Evolutionary conservation across 1,284 basidiomycete genomes (phyloP).

Genomic region (Austroboletus niveus): DNA sequence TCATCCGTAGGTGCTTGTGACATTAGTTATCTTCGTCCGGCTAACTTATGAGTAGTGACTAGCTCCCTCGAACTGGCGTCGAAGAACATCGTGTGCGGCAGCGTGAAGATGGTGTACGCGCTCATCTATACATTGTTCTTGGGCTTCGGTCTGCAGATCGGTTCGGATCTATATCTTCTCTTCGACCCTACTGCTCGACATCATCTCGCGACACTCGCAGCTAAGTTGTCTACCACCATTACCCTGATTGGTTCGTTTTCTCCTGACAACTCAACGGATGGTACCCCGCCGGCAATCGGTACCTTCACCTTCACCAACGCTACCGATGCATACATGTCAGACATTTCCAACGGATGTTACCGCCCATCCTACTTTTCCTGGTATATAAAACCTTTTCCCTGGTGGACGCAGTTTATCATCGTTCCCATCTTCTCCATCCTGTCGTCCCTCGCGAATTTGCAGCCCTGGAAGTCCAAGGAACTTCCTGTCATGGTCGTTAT

Average conservation of each 20-base stretch:
- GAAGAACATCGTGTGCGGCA: constrained; percentile 85
- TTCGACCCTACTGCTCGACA: constrained; percentile 62
- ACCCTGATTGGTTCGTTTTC: constrained; percentile 66
- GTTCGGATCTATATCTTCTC: constrained; percentile 81
- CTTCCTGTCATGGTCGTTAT: constrained; percentile 85
- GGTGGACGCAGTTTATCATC: constrained; percentile 74
- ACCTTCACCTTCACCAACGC: constrained; percentile 74
- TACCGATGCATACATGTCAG: constrained; percentile 38
- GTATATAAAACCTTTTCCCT: constrained; percentile 78
- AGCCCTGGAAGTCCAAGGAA: constrained; percentile 69
- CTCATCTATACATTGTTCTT: constrained; percentile 88
- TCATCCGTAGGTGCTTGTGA: constrained; percentile 59
- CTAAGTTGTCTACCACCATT: constrained; percentile 46
- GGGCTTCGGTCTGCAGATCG: constrained; percentile 87
- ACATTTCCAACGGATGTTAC: constrained; percentile 67
- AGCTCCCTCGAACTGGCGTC: constrained; percentile 86
- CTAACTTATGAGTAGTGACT: constrained; percentile 53
- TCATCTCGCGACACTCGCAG: constrained; percentile 51
- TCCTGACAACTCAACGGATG: constrained; percentile 56
- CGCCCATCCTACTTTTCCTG: constrained; percentile 65
- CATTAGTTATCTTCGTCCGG: constrained; percentile 8
- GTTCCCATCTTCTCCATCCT: constrained; percentile 80
- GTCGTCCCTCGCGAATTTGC: constrained; percentile 74
- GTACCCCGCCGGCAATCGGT: constrained; percentile 53
- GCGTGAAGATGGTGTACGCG: constrained; percentile 88